Conservation (phyloP, 768 basidiomycete species). For the Boletus sp. region DNA sequence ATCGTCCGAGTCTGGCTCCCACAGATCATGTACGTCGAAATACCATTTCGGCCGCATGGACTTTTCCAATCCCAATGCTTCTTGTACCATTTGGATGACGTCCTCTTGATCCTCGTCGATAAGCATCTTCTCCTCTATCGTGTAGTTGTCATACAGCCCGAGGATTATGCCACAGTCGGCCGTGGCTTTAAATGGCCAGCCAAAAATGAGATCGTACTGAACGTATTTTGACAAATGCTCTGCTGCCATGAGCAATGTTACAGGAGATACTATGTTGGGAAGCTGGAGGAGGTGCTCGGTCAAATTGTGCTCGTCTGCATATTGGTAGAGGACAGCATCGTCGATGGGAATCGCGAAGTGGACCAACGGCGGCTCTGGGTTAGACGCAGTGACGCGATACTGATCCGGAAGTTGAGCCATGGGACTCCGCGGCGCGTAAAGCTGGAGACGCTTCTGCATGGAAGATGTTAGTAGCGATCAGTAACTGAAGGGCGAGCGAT, state of each 20-base stretch:
- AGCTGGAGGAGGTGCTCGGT: neutral
- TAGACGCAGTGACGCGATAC: neutral
- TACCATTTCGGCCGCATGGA: neutral
- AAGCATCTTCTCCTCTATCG: neutral
- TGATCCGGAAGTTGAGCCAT: neutral
- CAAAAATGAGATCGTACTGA: neutral
- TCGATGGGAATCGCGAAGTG: neutral
- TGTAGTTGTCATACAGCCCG: neutral
- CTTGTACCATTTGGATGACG: neutral
- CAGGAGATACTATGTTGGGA: neutral
- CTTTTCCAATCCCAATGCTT: neutral
- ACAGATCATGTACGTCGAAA: neutral
- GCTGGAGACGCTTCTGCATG: no score
- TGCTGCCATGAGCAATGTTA: neutral
- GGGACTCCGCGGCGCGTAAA: neutral
- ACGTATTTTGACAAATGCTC: neutral
- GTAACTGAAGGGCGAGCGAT: no score
- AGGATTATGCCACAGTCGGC: neutral
- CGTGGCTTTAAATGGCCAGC: neutral
- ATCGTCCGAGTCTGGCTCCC: neutral
- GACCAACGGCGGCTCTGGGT: neutral
- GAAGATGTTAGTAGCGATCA: no score
- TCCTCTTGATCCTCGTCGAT: neutral
- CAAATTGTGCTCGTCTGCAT: neutral
- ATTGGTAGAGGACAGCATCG: neutral